Evolutionary conservation across 73 alveolate species (phyloP), one percentile per base, ranked within the genome.

Genomic region (Paramecium tetraurelia): DNA sequence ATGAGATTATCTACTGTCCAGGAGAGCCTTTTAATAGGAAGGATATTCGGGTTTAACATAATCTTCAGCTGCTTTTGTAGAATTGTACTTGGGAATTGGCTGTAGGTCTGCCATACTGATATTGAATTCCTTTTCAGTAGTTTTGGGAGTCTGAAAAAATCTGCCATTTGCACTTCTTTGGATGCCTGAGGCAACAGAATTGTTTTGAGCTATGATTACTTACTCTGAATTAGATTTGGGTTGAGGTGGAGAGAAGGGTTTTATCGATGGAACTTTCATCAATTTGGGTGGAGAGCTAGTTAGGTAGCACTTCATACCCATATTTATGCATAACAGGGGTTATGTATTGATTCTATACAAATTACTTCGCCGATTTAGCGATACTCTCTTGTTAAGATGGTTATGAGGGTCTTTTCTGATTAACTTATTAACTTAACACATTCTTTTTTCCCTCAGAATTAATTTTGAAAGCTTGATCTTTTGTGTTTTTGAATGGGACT

Each of bases 251-350:
- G 84, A 63, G 46, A 63, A 63, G 7, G 84, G 84, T 33, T 63
- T 63, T n/a, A 63, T 50, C 24, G 44, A 63, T 3, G 84, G 84
- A 63, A 63, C 84, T 22, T 63, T 63, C 3, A 11, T 14, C 27
- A 63, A 33, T 33, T 63, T 63, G 41, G 84, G 84, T 27, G 84
- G 84, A 27, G 84, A 63, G 50, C 84, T 63, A 63, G 21, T 63
- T 63, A 63, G 50, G 84, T 5, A 63, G 46, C 24, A 63, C 24
- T 31, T 63, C 69, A 53, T 63, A 63, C 84, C 84, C 84, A 33
- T 31, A 63, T 63, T 63, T 63, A 10, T 63, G 84, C 84, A 63
- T 20, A 31, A 63, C 84, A 27, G 84, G 84, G 84, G 46, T 33
- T 31, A 63, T 63, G 41, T 63, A 33, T 63, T 63, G 46, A 31